These are phyloP conservation scores for Ustilago curta DNA, from an alignment of 1,284 basidiomycete species.

Conservation along the genomic window DNA sequence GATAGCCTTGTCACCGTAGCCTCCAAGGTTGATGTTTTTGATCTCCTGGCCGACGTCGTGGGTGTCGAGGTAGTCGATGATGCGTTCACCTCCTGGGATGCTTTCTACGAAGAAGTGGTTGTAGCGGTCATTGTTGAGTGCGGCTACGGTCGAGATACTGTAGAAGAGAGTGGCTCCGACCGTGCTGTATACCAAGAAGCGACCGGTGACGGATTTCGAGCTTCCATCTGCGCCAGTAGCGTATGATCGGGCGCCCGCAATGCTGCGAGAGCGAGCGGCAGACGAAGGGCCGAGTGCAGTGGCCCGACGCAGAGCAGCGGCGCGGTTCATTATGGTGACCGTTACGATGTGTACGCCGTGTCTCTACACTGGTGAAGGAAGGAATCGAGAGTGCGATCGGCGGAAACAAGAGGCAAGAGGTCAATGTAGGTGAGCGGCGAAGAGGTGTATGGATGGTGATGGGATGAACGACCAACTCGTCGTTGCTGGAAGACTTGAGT, in stretches of 20 bases:
- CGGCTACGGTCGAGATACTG: constrained; percentile 59
- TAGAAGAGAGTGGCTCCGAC: constrained; percentile 63
- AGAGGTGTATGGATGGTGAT: constrained; percentile 1
- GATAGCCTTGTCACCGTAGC: constrained; percentile 74
- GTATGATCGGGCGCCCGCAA: constrained; percentile 33
- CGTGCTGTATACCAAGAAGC: constrained; percentile 54
- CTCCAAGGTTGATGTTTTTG: constrained; percentile 60
- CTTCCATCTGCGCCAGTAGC: constrained; percentile 32
- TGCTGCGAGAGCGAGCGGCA: constrained; percentile 21
- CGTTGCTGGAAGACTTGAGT: constrained; percentile 16
- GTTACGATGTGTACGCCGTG: constrained; percentile 4
- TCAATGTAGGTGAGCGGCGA: constrained; percentile 6
- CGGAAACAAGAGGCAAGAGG: neutral
- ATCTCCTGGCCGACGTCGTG: constrained; percentile 54
- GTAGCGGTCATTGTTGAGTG: constrained; percentile 63
- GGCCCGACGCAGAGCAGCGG: constrained; percentile 43
- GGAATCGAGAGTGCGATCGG: neutral
- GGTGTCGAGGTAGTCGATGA: constrained; percentile 71
- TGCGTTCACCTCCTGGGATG: constrained; percentile 79
- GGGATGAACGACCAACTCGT: neutral
- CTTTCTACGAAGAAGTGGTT: constrained; percentile 83
- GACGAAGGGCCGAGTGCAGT: constrained; percentile 31
- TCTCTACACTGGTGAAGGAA: neutral
- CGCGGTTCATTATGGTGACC: constrained; percentile 49
- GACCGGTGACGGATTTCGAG: constrained; percentile 40